Conservation (phyloP, 2,329 filamentous ascomycete species). For the Xylariaceae sp. region DNA sequence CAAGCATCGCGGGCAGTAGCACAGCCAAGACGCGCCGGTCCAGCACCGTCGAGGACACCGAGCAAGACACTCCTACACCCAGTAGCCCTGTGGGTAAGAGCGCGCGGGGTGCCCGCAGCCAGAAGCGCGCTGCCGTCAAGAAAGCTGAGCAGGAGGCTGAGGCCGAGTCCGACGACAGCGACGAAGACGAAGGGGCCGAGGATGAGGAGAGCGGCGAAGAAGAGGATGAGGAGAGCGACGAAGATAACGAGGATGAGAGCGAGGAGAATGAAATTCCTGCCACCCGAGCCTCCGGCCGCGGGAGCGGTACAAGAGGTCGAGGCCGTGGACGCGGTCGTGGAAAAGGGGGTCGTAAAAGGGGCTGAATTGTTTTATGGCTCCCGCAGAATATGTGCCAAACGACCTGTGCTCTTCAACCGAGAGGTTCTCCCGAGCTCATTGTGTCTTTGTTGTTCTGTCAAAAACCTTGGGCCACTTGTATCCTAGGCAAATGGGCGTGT, state of each 20-base stretch:
- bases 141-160: conserved; percentile 21
- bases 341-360: conserved; percentile 21
- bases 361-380: conserved; percentile 1
- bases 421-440: too few species aligned
- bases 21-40: conserved; percentile 37
- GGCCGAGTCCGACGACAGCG: conserved; percentile 10
- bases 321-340: conserved; percentile 22
- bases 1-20: conserved; percentile 44
- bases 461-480: too few species aligned
- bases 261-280: conserved; percentile 15
- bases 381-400: too few species aligned
- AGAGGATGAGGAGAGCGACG: conserved; percentile 13
- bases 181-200: conserved; percentile 16
- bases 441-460: too few species aligned
- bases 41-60: conserved; percentile 51
- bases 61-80: conserved; percentile 39
- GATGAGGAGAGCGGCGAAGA: conserved; percentile 13
- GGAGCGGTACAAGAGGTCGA: conserved; percentile 14
- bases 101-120: conserved; percentile 38
- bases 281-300: conserved; percentile 11
- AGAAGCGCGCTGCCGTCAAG: conserved; percentile 40
- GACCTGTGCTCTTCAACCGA: too few species aligned
- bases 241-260: conserved; percentile 8
- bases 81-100: conserved; percentile 36
- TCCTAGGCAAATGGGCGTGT: too few species aligned